phyloP scores from a whole-genome alignment of 768 basidiomycete genomes.

The Filobasidium wieringae region DNA sequence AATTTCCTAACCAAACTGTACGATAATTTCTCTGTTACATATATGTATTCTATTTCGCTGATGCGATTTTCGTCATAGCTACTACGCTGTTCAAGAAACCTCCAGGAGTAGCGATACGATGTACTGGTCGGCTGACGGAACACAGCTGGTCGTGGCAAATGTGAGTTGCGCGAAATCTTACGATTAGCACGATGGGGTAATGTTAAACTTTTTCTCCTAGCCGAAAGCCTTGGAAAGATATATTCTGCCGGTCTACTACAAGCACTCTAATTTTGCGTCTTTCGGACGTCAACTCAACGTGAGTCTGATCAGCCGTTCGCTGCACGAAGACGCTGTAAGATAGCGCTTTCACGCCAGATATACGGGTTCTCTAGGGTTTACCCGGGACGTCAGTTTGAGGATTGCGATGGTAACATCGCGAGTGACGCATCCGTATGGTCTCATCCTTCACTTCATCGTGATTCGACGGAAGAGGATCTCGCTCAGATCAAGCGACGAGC shows the following conservation, averaged over 20 bases:
- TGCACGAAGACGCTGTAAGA: neutral
- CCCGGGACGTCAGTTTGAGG: constrained; percentile 36
- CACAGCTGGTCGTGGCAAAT: constrained; percentile 33
- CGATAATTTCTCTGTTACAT: constrained; percentile 8
- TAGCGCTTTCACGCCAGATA: constrained; percentile 17
- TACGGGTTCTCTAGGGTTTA: constrained; percentile 35
- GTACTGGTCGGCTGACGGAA: constrained; percentile 35
- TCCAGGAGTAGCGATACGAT: constrained; percentile 33
- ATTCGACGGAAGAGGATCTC: constrained; percentile 26
- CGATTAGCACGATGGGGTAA: neutral
- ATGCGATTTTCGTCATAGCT: constrained; percentile 14
- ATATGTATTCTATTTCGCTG: neutral
- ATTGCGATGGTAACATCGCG: constrained; percentile 25
- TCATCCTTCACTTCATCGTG: constrained; percentile 32
- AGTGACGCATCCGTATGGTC: constrained; percentile 37
- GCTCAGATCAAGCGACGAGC: constrained; percentile 31
- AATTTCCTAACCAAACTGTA: constrained; percentile 38
- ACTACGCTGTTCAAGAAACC: constrained; percentile 25
- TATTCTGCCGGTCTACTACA: constrained; percentile 34
- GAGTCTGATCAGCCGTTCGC: constrained; percentile 6
- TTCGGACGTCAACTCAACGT: constrained; percentile 38
- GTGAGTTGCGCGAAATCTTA: neutral
- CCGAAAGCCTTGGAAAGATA: constrained; percentile 26
- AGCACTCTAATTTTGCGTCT: constrained; percentile 36
- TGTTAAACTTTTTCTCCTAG: neutral